These are phyloP conservation scores for Skeletonema costatum DNA, from an alignment of 108 stramenopile species.

Conservation along the genomic window DNA sequence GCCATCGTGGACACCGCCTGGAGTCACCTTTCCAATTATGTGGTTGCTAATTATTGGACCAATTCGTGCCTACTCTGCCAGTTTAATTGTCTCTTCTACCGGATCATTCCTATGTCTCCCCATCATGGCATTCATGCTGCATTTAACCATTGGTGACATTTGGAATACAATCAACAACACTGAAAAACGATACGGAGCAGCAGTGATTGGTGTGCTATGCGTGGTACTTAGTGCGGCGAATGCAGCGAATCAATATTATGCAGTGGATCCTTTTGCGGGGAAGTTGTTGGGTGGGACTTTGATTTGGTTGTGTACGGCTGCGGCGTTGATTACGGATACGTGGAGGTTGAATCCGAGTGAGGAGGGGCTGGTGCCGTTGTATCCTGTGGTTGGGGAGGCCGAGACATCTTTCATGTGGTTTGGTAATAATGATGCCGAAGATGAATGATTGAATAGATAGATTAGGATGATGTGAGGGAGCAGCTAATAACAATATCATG, in stretches of 20 bases:
- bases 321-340: conserved; percentile 69
- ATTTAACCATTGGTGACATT: conserved; percentile 90
- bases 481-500: too few species aligned
- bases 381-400: conserved; percentile 58
- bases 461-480: not conserved
- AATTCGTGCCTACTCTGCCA: conserved; percentile 74
- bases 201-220: conserved; percentile 62
- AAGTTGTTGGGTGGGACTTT: conserved; percentile 67
- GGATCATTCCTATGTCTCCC: conserved; percentile 44
- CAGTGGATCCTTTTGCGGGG: conserved; percentile 69
- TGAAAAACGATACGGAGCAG: conserved; percentile 82
- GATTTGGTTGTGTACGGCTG: conserved; percentile 76
- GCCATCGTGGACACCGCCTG: conserved; percentile 90
- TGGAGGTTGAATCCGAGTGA: conserved; percentile 82
- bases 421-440: not conserved
- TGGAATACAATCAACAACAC: conserved; percentile 97
- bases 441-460: not conserved
- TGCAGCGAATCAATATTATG: conserved; percentile 70
- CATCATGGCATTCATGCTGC: conserved; percentile 74
- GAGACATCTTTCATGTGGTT: conserved; percentile 73
- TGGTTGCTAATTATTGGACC: conserved; percentile 90
- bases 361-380: conserved; percentile 51
- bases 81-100: conserved; percentile 58
- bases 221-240: conserved; percentile 65
- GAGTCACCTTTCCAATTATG: conserved; percentile 91